These are phyloP conservation scores for Evernia prunastri DNA, from an alignment of 495 filamentous ascomycete species.

Conservation along the genomic window DNA sequence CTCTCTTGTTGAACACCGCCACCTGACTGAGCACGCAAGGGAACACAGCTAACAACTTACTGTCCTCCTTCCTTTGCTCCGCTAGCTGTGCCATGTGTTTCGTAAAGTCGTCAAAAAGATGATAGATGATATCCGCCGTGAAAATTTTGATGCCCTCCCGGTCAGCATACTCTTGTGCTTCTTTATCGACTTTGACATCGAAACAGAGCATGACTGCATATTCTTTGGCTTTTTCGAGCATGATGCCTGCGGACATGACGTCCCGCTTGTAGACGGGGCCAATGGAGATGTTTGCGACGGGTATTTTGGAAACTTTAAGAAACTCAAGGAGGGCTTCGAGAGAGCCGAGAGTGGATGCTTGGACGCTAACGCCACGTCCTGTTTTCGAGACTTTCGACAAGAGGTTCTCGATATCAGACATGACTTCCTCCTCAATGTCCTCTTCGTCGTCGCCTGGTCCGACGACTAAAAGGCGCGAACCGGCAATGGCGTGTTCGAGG, in stretches of 20 bases:
- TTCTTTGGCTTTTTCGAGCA: constrained; percentile 95
- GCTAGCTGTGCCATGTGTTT: constrained; percentile 80
- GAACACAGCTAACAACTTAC: constrained; percentile 92
- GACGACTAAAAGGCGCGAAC: constrained; percentile 87
- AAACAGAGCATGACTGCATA: constrained; percentile 99
- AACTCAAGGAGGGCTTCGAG: constrained; percentile 96
- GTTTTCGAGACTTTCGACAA: constrained; percentile 84
- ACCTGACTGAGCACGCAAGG: constrained; percentile 85
- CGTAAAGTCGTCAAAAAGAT: constrained; percentile 94
- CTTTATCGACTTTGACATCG: constrained; percentile 98
- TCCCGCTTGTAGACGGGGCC: constrained; percentile 98
- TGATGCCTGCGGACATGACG: constrained; percentile 90
- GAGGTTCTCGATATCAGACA: constrained; percentile 87
- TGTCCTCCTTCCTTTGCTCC: constrained; percentile 92
- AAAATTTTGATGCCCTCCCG: constrained; percentile 97
- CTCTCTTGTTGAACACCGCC: constrained; percentile 96
- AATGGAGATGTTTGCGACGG: constrained; percentile 94
- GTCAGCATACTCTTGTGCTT: constrained; percentile 83
- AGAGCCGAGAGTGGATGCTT: constrained; percentile 95
- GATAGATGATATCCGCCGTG: constrained; percentile 98
- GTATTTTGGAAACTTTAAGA: constrained; percentile 88
- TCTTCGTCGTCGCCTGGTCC: constrained; percentile 95
- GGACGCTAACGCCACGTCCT: constrained; percentile 89
- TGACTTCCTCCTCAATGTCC: constrained; percentile 92
- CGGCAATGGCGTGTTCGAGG: constrained; percentile 93